These are phyloP conservation scores for Schizochytrium sp. DNA, from an alignment of 108 stramenopile genomes.

Conservation along the genomic window DNA sequence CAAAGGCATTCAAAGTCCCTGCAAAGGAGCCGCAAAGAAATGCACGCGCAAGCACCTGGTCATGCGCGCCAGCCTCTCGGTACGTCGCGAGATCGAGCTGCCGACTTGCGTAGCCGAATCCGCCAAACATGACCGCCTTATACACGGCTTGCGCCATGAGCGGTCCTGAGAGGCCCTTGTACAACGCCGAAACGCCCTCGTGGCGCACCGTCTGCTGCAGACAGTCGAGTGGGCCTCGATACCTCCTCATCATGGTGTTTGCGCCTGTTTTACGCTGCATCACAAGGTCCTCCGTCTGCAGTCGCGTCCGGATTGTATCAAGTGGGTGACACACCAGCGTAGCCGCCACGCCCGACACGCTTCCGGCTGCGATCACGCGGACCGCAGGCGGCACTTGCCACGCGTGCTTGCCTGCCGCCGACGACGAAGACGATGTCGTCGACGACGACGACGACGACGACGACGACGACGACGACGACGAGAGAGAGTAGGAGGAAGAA, in stretches of 20 bases:
- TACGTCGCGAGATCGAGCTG: not conserved
- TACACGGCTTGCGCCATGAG: conserved; percentile 30
- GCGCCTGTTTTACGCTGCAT: not conserved
- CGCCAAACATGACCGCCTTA: conserved; percentile 36
- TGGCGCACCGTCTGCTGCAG: not conserved
- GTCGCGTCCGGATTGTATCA: conserved; percentile 32
- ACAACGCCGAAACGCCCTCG: conserved; percentile 26
- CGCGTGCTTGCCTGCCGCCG: not conserved
- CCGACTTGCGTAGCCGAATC: not conserved
- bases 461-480: too few species aligned
- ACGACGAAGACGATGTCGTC: too few species aligned
- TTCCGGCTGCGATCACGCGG: conserved; percentile 17
- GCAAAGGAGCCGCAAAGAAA: conserved; percentile 28
- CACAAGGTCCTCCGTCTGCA: conserved; percentile 19
- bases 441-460: not conserved
- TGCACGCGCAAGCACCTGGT: not conserved
- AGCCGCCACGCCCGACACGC: conserved; percentile 29
- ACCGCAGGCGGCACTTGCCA: not conserved
- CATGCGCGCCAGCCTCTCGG: not conserved
- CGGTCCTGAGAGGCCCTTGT: conserved; percentile 35
- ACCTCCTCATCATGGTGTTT: not conserved
- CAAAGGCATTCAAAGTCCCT: conserved; percentile 32
- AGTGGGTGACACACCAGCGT: conserved; percentile 27
- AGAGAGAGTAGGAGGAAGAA: too few species aligned
- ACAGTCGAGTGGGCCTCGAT: conserved; percentile 23